phyloP scores from a whole-genome alignment of 257 asterid species.

The Solanum arcanum region DNA sequence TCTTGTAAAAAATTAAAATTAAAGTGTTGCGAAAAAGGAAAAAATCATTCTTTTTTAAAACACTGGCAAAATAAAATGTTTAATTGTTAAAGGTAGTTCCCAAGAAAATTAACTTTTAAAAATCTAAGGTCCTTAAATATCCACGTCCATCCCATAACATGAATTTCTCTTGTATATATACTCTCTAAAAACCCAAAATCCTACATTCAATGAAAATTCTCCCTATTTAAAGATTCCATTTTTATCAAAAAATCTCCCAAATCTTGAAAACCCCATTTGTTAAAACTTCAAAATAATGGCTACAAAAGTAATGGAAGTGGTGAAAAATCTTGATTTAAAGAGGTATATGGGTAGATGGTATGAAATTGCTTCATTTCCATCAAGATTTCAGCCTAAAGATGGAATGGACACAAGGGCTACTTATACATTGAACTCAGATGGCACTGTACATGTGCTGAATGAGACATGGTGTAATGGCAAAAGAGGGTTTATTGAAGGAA shows the following conservation, averaged over 20 bases:
- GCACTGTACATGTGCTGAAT: constrained; percentile 58
- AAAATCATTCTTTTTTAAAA: too few species aligned
- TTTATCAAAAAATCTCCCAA: not conserved
- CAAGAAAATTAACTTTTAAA: not conserved
- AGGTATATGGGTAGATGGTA: constrained; percentile 94
- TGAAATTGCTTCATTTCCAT: constrained; percentile 80
- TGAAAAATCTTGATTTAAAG: constrained; percentile 39
- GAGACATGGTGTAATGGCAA: constrained; percentile 77
- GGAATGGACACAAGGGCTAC: constrained; percentile 77
- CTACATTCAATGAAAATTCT: not conserved
- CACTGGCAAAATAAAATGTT: too few species aligned
- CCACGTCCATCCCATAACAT: not conserved
- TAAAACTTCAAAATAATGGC: constrained; percentile 19
- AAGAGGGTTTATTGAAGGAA: constrained; percentile 59
- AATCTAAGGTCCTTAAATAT: not conserved
- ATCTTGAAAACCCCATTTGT: not conserved
- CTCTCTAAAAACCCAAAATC: not conserved
- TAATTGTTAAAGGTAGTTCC: not conserved
- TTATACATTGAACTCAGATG: constrained; percentile 55
- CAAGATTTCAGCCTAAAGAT: constrained; percentile 52
- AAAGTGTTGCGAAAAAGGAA: too few species aligned
- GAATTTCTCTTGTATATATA: not conserved
- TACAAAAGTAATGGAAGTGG: constrained; percentile 52
- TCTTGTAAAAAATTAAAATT: too few species aligned
- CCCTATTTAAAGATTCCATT: not conserved